Evolutionary conservation across 2,329 filamentous ascomycete species (phyloP).

Genomic region (Parafenestella ontariensis): DNA sequence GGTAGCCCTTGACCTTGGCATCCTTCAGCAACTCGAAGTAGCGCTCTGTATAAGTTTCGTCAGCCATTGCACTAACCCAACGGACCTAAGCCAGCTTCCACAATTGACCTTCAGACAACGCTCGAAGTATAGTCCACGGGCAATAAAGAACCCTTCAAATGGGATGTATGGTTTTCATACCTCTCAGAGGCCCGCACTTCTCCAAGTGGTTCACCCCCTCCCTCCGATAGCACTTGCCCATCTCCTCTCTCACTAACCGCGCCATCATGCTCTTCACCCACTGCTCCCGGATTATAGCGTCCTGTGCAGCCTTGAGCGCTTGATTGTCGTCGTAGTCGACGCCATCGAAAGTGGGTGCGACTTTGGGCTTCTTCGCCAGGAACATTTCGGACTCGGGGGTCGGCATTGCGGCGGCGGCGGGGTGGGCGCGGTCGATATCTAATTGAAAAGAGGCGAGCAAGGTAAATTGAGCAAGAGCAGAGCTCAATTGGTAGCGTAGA

Average conservation of each 20-base stretch:
- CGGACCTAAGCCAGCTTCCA: neutral
- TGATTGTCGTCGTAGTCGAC: conserved; percentile 86
- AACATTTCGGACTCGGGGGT: conserved; percentile 83
- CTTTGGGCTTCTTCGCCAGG: conserved; percentile 82
- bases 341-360: conserved; percentile 82
- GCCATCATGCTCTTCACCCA: conserved; percentile 93
- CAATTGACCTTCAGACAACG: neutral
- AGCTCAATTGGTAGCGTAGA: neutral
- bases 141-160: neutral
- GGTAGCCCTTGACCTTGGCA: conserved; percentile 78
- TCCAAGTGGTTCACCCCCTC: conserved; percentile 89
- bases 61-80: conserved; percentile 19
- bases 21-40: conserved; percentile 80
- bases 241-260: conserved; percentile 78
- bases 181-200: conserved; percentile 83
- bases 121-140: neutral
- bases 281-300: conserved; percentile 82
- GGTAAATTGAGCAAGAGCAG: neutral
- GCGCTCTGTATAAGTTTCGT: conserved; percentile 64
- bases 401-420: conserved; percentile 65
- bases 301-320: conserved; percentile 81
- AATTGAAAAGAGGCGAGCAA: neutral
- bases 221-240: conserved; percentile 83
- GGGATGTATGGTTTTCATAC: conserved; percentile 59
- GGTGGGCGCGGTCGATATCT: conserved; percentile 1